Conservation (phyloP, 305 asterid species). For the Fraxinus paxiana region DNA sequence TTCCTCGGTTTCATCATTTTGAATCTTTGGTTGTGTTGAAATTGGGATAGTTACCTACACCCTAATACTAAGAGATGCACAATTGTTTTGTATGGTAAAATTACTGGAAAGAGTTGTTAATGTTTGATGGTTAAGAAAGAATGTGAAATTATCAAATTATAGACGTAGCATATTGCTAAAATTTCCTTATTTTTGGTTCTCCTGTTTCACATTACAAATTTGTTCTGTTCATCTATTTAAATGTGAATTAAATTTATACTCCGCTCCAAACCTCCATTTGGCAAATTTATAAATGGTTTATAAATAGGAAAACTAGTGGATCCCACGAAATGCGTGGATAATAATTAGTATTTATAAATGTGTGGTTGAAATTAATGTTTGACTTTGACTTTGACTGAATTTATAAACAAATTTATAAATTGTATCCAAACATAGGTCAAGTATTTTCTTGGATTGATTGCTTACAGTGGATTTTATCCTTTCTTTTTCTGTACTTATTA, state of each 20-base stretch:
- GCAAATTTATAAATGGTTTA: not conserved
- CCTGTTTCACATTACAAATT: not conserved
- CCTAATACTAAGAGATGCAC: not conserved
- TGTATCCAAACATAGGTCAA: not conserved
- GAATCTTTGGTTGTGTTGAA: not conserved
- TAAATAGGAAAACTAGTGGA: not conserved
- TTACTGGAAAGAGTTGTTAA: not conserved
- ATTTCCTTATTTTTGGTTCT: not conserved
- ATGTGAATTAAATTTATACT: not conserved
- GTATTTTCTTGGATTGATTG: not conserved
- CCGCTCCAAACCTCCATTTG: not conserved
- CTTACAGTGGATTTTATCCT: not conserved
- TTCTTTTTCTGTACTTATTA: not conserved
- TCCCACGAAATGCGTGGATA: not conserved
- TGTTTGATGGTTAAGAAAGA: not conserved
- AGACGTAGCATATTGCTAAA: not conserved
- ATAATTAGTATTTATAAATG: not conserved
- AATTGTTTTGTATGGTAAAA: not conserved
- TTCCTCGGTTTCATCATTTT: not conserved
- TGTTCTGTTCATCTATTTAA: not conserved
- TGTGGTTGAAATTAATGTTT: not conserved
- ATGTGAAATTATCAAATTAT: not conserved
- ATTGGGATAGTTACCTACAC: not conserved
- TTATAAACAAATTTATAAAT: not conserved
- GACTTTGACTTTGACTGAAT: not conserved